These are phyloP conservation scores for Lagenaria siceraria DNA, from an alignment of 306 rosid species.

Conservation along the genomic window DNA sequence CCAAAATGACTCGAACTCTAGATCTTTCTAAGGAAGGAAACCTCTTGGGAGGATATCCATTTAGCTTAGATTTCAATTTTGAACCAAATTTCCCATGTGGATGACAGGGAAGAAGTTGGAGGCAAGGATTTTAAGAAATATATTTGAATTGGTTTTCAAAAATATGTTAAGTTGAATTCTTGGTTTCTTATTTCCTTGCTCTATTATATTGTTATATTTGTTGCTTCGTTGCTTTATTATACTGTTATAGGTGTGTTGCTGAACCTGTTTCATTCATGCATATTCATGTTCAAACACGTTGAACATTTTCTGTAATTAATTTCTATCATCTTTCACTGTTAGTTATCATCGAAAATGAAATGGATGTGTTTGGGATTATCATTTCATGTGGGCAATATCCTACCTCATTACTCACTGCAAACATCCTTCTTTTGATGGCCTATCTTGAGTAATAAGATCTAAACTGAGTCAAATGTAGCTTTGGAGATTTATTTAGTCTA, in stretches of 20 bases:
- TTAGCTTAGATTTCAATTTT: not conserved
- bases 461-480: not conserved
- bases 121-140: not conserved
- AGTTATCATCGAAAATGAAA: not conserved
- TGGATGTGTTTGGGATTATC: not conserved
- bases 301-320: not conserved
- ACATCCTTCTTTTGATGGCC: not conserved
- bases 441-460: not conserved
- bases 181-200: not conserved
- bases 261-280: not conserved
- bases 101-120: not conserved
- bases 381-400: not conserved
- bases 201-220: not conserved
- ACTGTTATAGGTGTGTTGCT: not conserved
- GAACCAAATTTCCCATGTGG: not conserved
- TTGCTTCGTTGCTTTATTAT: not conserved
- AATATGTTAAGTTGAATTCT: not conserved
- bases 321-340: not conserved
- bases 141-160: not conserved
- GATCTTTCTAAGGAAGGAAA: not conserved
- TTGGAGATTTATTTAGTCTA: not conserved
- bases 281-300: not conserved
- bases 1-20: not conserved
- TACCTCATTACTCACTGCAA: not conserved
- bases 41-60: not conserved